Conservation (phyloP, 768 basidiomycete genomes). For the Trametes cingulata region DNA sequence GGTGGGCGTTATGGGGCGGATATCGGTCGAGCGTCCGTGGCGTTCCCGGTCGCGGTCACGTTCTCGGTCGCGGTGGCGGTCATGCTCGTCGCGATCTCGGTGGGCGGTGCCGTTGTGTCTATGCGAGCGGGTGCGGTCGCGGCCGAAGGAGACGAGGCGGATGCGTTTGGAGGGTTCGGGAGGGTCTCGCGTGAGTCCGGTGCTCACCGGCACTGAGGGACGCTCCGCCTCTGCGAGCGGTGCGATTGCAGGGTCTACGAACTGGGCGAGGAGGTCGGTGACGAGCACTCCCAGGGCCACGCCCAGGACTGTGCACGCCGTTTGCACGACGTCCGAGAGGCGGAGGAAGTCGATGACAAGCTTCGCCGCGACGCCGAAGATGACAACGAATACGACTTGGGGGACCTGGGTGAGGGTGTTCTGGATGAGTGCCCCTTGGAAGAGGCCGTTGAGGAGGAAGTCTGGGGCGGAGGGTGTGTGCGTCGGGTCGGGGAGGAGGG, state of each 20-base stretch:
- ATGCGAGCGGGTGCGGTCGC: constrained; percentile 21
- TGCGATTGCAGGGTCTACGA: constrained; percentile 44
- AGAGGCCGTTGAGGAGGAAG: constrained; percentile 66
- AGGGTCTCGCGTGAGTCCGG: constrained; percentile 7
- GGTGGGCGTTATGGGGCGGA: constrained; percentile 29
- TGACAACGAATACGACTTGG: constrained; percentile 55
- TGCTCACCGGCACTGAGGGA: neutral
- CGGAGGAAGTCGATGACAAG: constrained; percentile 64
- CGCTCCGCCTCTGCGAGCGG: neutral
- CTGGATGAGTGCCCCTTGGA: constrained; percentile 76
- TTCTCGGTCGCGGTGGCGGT: constrained; percentile 17
- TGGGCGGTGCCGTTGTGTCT: constrained; percentile 1
- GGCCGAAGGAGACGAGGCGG: constrained; percentile 32
- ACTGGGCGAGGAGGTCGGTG: constrained; percentile 70
- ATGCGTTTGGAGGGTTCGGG: constrained; percentile 24
- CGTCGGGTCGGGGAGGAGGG: constrained; percentile 41
- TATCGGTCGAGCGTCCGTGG: constrained; percentile 28
- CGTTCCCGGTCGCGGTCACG: constrained; percentile 22
- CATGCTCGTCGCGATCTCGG: constrained; percentile 12
- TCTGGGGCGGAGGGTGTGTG: constrained; percentile 50
- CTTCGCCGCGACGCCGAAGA: constrained; percentile 57
- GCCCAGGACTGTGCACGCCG: constrained; percentile 63
- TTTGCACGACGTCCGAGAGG: constrained; percentile 53
- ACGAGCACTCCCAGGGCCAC: constrained; percentile 67
- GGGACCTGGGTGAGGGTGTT: constrained; percentile 58